These are phyloP conservation scores for Cyberlindnera samutprakarnensis DNA, from an alignment of 805 yeast species.

Conservation along the genomic window DNA sequence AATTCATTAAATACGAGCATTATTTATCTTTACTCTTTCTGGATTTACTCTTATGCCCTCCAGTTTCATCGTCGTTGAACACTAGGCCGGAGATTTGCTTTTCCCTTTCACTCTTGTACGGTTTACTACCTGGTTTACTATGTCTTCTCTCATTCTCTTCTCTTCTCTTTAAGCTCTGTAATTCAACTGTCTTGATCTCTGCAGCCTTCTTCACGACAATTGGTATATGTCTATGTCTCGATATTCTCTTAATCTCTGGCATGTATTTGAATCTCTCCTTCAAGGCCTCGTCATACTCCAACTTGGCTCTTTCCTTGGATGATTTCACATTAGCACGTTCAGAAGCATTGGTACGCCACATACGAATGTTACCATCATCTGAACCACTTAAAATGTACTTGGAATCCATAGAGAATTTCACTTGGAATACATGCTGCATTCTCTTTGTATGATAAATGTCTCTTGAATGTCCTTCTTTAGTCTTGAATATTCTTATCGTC, in stretches of 20 bases:
- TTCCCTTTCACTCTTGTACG: conserved; percentile 64
- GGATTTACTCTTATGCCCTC: conserved; percentile 6
- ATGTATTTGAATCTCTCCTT: conserved; percentile 89
- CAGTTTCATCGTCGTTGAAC: conserved; percentile 40
- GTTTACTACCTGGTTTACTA: conserved; percentile 53
- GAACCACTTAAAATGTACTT: conserved; percentile 84
- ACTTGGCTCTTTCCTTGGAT: conserved; percentile 67
- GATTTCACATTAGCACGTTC: conserved; percentile 80
- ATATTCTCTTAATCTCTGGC: conserved; percentile 91
- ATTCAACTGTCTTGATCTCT: conserved; percentile 75
- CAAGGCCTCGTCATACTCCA: conserved; percentile 87
- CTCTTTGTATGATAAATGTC: conserved; percentile 95
- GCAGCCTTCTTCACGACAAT: conserved; percentile 78
- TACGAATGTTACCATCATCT: conserved; percentile 90
- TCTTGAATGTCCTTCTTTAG: conserved; percentile 82
- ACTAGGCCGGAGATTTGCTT: conserved; percentile 84
- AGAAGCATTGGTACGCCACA: conserved; percentile 88
- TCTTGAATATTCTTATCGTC: conserved; percentile 74
- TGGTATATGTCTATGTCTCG: conserved; percentile 91
- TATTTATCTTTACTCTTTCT: background rate
- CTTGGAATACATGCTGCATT: conserved; percentile 91
- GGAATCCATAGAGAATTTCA: conserved; percentile 81
- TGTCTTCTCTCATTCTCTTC: conserved; percentile 80
- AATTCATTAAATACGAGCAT: too few relatives aligned
- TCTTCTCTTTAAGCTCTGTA: conserved; percentile 65